phyloP scores from a whole-genome alignment of 169 alveolate genomes.

The Plasmodium gaboni region DNA sequence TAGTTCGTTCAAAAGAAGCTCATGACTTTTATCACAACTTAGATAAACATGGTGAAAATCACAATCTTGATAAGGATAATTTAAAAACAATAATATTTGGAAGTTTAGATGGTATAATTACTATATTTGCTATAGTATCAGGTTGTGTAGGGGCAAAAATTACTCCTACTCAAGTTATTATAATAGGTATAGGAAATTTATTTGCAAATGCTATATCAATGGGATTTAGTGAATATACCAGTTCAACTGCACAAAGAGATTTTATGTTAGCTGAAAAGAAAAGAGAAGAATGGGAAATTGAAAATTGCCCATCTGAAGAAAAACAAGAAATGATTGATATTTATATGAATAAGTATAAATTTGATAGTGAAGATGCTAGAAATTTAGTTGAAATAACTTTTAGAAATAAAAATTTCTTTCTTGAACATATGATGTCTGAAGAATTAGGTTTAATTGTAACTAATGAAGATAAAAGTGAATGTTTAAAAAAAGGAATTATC shows the following conservation, averaged over 20 bases:
- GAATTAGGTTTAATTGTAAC: slow-evolving; percentile 89
- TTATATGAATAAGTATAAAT: slow-evolving; percentile 89
- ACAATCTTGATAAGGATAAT: slow-evolving; percentile 80
- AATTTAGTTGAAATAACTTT: slow-evolving; percentile 90
- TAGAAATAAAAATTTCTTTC: slow-evolving; percentile 88
- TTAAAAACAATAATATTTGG: slow-evolving; percentile 92
- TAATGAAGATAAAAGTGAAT: slow-evolving; percentile 85
- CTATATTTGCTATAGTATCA: slow-evolving; percentile 92
- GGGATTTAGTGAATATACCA: slow-evolving; percentile 90
- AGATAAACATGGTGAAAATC: slow-evolving; percentile 73
- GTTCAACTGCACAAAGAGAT: slow-evolving; percentile 88
- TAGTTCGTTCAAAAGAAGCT: slow-evolving; percentile 68
- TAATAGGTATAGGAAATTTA: slow-evolving; percentile 90
- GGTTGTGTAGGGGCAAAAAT: slow-evolving; percentile 93
- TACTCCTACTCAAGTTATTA: slow-evolving; percentile 89
- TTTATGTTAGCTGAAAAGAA: slow-evolving; percentile 61
- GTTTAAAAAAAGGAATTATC: slow-evolving; percentile 85
- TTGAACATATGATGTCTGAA: slow-evolving; percentile 94
- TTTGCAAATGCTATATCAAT: slow-evolving; percentile 93
- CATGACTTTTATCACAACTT: slow-evolving; percentile 43
- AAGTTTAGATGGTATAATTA: slow-evolving; percentile 93
- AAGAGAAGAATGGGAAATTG: slow-evolving; percentile 88
- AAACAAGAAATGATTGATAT: slow-evolving; percentile 91
- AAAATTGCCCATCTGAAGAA: slow-evolving; percentile 92
- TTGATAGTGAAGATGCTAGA: slow-evolving; percentile 89